Base-by-base conservation (phyloP, 192 early-diverging fungal species). In the Mortierella antarctica region DNA sequence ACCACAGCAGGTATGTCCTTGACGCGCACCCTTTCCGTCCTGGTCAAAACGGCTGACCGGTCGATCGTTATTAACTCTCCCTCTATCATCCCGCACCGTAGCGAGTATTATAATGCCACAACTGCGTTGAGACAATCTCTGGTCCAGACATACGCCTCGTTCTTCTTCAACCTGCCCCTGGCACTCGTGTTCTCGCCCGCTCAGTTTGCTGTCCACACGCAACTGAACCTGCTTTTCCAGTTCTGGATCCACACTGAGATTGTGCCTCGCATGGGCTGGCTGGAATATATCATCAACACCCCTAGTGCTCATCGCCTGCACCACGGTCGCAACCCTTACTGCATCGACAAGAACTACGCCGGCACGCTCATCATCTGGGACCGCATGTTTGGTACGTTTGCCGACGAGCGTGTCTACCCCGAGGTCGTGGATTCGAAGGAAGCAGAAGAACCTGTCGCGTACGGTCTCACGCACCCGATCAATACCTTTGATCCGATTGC, bases 361-460 rank as follows among this genome's bases (percentile, higher is more conserved):
- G 89, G 86, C 15, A 88, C 88, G 5, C 75, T 90, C 53, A 89
- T 90, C 51, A 90, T 90, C 61, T 90, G 89, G 89, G 89, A 90
- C 53, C 83, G 82, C 53, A 51, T 90, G 59, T 90, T 90, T 86
- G 89, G 88, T 13, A 90, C 89, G 11, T 90, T 83, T 76, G 85
- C 83, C 45, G 61, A 74, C 21, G 89, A 90, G 57, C 67, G 73
- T 14, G 62, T 76, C 54, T 75, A 71, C n/a, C 82, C 85, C 0
- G 53, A 76, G 13, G 78, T 78, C 15, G 82, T 82, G 7, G 68
- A 62, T 14, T 18, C 56, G 18, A 58, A 67, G 42, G 77, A 86
- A 46, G 82, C 76, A 13, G 79, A 79, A 44, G 89, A 89, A 60
- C 83, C 82, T 14, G 89, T 90, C 0, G 64, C 87, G 20, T 90